Percentiles rank a stretch among this genome's conserved stretches.
Evolutionary conservation across 139 green algal species (phyloP).

Genomic region (Chlorella sp.): DNA sequence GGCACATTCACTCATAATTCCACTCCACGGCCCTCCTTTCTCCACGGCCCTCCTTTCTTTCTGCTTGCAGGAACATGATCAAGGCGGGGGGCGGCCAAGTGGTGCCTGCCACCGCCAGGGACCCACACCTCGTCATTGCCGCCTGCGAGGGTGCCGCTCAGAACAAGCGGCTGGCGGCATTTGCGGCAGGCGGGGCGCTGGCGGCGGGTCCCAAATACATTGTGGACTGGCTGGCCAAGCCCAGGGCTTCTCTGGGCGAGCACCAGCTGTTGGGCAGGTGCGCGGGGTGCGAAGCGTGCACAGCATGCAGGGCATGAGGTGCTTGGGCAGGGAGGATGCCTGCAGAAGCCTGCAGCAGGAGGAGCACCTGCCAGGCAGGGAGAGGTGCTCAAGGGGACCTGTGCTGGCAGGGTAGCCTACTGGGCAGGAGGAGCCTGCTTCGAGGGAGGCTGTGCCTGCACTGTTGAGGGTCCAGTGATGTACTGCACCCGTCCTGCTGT

Average conservation of each 20-base stretch:
- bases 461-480: too few relatives aligned
- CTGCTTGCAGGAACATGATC: slow-evolving; percentile 6
- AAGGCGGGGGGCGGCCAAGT: slow-evolving; percentile 16
- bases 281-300: not conserved
- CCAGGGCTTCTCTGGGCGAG: not conserved
- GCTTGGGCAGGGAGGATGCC: not conserved
- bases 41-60: not conserved
- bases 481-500: not conserved
- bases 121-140: not conserved
- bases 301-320: not conserved
- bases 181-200: not conserved
- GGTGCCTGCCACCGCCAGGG: not conserved
- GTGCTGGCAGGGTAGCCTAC: too few relatives aligned
- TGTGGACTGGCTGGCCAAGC: slow-evolving; percentile 20
- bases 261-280: slow-evolving; percentile 28
- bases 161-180: not conserved
- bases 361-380: not conserved
- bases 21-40: not conserved
- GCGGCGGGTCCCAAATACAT: not conserved
- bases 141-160: not conserved
- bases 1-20: too few relatives aligned
- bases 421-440: not conserved
- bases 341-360: not conserved
- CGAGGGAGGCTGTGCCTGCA: not conserved
- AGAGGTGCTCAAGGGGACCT: too few relatives aligned